Conservation (phyloP, 169 alveolate species). For the Toxoplasma gondii region DNA sequence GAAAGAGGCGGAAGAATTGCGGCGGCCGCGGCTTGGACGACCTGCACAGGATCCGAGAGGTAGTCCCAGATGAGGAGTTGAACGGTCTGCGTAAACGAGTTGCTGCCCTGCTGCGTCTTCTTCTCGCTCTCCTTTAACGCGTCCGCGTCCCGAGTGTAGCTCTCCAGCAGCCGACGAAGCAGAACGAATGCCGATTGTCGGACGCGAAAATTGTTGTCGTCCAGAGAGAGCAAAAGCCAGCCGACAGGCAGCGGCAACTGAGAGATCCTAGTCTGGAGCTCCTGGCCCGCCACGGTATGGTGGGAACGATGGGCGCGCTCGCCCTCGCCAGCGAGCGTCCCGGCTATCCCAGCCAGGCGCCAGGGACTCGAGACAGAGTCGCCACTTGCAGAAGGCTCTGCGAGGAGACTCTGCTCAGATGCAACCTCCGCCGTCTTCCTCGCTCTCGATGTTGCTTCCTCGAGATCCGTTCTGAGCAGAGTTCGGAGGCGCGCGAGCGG, state of each 20-base stretch:
- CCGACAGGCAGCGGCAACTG: constrained; percentile 44
- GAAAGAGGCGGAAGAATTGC: constrained; percentile 56
- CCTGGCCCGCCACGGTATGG: constrained; percentile 14
- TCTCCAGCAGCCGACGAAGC: constrained; percentile 68
- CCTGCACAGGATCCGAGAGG: constrained; percentile 37
- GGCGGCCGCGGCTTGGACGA: constrained; percentile 57
- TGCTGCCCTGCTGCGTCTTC: neutral
- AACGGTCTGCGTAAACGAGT: neutral
- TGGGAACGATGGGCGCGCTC: neutral
- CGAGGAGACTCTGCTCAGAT: neutral
- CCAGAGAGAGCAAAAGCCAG: constrained; percentile 48
- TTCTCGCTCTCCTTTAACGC: neutral
- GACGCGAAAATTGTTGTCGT: constrained; percentile 40
- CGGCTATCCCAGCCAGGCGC: constrained; percentile 28
- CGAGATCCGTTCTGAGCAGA: neutral
- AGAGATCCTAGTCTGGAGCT: constrained; percentile 43
- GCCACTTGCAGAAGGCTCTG: neutral
- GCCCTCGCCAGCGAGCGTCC: constrained; percentile 40
- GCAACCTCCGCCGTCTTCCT: neutral
- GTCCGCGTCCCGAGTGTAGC: neutral
- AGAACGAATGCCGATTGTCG: constrained; percentile 46
- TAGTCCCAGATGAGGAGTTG: constrained; percentile 52
- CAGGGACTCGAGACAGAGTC: constrained; percentile 16
- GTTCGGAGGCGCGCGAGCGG: constrained; percentile 52
- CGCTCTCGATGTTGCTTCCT: constrained; percentile 13